Conservation (phyloP, 192 early-diverging fungal species). For the Podila epicladia region DNA sequence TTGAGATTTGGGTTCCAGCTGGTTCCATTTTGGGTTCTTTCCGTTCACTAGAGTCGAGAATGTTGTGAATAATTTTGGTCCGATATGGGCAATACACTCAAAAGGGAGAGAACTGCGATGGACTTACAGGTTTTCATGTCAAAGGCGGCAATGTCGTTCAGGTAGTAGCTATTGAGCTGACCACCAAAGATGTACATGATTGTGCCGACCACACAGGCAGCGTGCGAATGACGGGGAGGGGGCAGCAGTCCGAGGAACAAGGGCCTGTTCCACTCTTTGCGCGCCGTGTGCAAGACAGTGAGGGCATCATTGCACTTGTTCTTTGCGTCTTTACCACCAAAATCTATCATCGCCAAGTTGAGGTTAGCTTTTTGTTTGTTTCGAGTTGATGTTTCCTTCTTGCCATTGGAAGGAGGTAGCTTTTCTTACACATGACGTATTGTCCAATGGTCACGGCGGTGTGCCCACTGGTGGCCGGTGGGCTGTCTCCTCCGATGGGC, state of each 20-base stretch:
- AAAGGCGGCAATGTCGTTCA: constrained; percentile 60
- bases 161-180: constrained; percentile 48
- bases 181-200: constrained; percentile 65
- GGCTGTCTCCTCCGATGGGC: constrained; percentile 53
- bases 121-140: constrained; percentile 59
- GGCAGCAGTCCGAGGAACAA: constrained; percentile 52
- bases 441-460: constrained; percentile 56
- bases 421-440: constrained; percentile 54
- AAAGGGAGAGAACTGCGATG: not conserved
- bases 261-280: constrained; percentile 56
- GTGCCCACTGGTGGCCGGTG: constrained; percentile 48
- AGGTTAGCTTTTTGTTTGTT: not conserved
- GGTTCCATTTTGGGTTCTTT: constrained; percentile 34
- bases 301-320: constrained; percentile 22
- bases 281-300: constrained; percentile 34
- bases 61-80: not conserved
- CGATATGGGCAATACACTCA: not conserved
- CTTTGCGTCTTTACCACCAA: constrained; percentile 45
- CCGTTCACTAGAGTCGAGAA: constrained; percentile 27
- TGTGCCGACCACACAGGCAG: constrained; percentile 54
- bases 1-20: constrained; percentile 34
- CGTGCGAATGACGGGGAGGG: constrained; percentile 58
- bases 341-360: constrained; percentile 22
- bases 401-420: not conserved
- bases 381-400: not conserved